Conservation (phyloP, 139 green algal species). For the Chlorella sorokiniana region DNA sequence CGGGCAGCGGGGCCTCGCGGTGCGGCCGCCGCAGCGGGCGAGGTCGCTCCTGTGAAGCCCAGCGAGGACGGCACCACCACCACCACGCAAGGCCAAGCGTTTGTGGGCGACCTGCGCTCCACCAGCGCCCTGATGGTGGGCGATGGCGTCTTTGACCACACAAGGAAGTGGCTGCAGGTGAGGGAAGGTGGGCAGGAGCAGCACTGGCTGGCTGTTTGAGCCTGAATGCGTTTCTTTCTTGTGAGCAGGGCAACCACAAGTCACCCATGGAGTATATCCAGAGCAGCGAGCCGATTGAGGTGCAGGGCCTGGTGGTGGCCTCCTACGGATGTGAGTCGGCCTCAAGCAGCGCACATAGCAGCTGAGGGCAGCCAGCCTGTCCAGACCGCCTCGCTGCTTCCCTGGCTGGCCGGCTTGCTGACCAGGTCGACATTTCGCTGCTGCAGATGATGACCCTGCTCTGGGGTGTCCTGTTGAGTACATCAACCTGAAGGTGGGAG, state of each 20-base stretch:
- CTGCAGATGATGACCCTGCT: conserved; percentile 73
- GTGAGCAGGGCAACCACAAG: conserved; percentile 60
- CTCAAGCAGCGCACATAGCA: not conserved
- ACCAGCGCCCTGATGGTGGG: conserved; percentile 76
- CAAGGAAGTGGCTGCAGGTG: conserved; percentile 87
- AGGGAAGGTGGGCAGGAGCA: no score
- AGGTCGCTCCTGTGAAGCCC: conserved; percentile 4
- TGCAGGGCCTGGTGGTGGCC: conserved; percentile 75
- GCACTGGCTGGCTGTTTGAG: no score
- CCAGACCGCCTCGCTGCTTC: not conserved
- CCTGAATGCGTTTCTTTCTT: not conserved
- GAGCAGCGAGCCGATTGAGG: conserved; percentile 78
- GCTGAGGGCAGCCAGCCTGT: not conserved
- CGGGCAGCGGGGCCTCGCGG: not conserved
- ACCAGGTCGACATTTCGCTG: not conserved
- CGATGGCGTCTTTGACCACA: conserved; percentile 83
- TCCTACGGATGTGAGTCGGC: conserved; percentile 71
- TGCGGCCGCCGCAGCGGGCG: conserved; percentile 1
- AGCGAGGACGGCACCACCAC: conserved; percentile 12
- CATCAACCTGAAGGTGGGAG: conserved; percentile 71
- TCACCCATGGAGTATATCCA: conserved; percentile 82
- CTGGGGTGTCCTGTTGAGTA: conserved; percentile 90
- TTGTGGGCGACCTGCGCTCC: conserved; percentile 65
- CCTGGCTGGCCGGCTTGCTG: not conserved
- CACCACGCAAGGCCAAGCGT: conserved; percentile 51